Conservation (phyloP, 2,329 filamentous ascomycete species). For the Xylariaceae sp. region DNA sequence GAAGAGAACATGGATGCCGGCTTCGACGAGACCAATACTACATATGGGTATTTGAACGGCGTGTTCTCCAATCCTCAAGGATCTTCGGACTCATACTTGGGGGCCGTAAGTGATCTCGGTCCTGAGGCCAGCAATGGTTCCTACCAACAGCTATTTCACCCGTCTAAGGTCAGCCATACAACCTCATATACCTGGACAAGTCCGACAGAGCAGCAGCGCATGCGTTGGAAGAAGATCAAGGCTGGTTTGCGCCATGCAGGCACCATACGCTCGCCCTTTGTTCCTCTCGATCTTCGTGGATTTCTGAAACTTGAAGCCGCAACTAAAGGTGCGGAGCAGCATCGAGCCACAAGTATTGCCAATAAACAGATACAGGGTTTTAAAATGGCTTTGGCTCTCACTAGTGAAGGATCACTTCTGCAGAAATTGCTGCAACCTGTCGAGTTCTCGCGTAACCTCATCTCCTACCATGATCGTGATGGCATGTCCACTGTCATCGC, state of each 20-base stretch:
- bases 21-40: no score
- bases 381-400: neutral
- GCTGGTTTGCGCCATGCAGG: constrained; percentile 32
- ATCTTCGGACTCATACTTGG: neutral
- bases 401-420: neutral
- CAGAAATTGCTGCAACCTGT: neutral
- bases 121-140: neutral
- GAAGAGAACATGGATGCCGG: neutral
- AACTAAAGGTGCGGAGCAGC: neutral
- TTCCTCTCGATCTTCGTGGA: constrained; percentile 31
- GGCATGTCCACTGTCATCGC: constrained; percentile 2
- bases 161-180: neutral
- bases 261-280: constrained; percentile 32
- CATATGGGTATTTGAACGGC: neutral
- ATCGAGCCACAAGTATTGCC: neutral
- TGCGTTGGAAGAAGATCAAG: constrained; percentile 31
- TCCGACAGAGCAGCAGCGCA: constrained; percentile 28
- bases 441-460: constrained; percentile 3
- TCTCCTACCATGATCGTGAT: neutral
- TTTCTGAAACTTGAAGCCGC: constrained; percentile 6
- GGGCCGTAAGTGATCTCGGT: neutral
- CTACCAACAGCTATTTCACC: neutral
- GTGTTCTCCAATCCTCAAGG: neutral
- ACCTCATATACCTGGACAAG: constrained; percentile 29
- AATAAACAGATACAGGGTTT: constrained; percentile 8